Percentiles rank a stretch among this genome's conserved stretches.
Evolutionary conservation across 2,329 filamentous ascomycete genomes (phyloP).

Genomic region (Nemania abortiva): DNA sequence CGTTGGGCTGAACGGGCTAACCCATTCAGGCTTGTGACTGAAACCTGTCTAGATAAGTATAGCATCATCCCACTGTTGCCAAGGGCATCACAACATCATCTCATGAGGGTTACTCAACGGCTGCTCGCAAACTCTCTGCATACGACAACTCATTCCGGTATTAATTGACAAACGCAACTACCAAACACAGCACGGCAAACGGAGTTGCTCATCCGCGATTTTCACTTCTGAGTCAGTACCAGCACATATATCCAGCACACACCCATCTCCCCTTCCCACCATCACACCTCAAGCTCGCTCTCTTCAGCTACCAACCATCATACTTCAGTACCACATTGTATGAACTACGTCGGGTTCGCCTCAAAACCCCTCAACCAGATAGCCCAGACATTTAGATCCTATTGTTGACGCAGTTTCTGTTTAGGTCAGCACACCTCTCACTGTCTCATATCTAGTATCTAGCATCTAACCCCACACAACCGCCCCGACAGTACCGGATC

Average conservation of each 20-base stretch:
- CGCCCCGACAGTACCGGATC: background rate
- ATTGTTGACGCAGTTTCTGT: background rate
- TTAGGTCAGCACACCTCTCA: background rate
- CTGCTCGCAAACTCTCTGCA: background rate
- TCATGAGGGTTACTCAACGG: background rate
- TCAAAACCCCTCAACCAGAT: background rate
- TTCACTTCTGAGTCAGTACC: background rate
- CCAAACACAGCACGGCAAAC: constrained; percentile 5
- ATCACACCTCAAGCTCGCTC: background rate
- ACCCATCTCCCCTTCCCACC: background rate
- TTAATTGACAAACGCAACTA: constrained; percentile 4
- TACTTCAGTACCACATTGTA: background rate
- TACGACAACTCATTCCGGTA: background rate
- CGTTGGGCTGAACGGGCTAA: background rate
- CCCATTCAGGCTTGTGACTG: constrained; percentile 14
- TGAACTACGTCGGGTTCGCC: background rate
- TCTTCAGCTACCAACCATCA: too few relatives aligned
- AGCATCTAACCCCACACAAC: background rate
- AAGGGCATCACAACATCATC: background rate
- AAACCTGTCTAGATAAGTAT: constrained; percentile 3
- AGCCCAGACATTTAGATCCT: background rate
- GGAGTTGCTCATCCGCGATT: background rate
- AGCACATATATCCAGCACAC: background rate
- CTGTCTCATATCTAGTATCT: background rate
- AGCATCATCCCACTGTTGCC: constrained; percentile 5